A percentile compares a stretch with the other conserved stretches of the same genome.
These are phyloP conservation scores for Fusarium sp. DNA, from an alignment of 2,329 filamentous ascomycete genomes.

Conservation along the genomic window DNA sequence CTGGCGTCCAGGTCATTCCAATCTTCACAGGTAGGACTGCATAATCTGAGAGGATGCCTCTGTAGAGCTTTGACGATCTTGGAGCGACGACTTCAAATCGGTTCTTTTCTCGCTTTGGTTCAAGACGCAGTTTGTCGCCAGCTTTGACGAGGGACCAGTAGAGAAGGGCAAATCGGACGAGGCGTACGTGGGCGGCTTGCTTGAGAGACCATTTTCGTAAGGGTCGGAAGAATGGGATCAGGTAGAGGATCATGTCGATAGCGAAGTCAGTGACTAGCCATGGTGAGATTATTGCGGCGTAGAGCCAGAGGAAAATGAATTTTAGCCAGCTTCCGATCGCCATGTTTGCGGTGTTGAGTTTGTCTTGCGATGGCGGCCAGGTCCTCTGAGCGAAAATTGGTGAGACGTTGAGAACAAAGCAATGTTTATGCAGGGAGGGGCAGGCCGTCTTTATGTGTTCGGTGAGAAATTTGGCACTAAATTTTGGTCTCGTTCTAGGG, in stretches of 20 bases:
- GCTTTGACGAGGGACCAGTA: conserved; percentile 36
- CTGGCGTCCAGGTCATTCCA: conserved; percentile 40
- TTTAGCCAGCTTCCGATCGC: background rate
- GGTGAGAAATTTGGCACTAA: background rate
- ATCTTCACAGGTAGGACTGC: conserved; percentile 15
- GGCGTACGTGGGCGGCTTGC: conserved; percentile 34
- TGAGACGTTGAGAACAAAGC: background rate
- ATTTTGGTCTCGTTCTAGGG: too few species aligned
- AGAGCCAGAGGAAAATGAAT: background rate
- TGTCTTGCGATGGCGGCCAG: background rate
- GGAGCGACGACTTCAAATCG: conserved; percentile 33
- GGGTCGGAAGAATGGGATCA: conserved; percentile 24
- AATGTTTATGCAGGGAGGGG: background rate
- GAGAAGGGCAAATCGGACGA: conserved; percentile 30
- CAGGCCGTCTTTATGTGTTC: background rate
- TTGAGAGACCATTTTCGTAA: conserved; percentile 21
- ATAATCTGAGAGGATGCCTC: conserved; percentile 16
- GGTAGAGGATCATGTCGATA: conserved; percentile 24
- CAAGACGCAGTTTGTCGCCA: conserved; percentile 23
- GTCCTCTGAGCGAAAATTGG: background rate
- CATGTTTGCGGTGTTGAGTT: background rate
- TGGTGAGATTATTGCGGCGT: conserved; percentile 10
- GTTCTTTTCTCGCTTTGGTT: conserved; percentile 25
- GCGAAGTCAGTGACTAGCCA: conserved; percentile 33
- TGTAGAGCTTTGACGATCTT: conserved; percentile 30